Evolutionary conservation across 306 rosid species (phyloP).

Genomic region (Amphicarpaea edgeworthii): DNA sequence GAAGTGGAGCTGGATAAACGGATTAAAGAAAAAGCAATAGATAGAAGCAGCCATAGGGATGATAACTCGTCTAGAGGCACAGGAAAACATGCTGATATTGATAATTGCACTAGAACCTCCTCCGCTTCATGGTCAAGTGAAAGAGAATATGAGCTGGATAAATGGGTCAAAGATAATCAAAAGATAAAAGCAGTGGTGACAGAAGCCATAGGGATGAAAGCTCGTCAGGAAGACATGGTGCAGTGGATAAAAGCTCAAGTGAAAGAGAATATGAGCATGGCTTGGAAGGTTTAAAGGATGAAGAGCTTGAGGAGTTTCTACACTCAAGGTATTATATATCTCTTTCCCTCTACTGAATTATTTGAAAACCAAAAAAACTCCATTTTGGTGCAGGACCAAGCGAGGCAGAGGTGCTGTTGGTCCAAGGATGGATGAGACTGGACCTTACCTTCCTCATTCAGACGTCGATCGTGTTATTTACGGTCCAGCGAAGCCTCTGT

Average conservation of each 20-base stretch:
- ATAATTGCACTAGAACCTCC: slow-evolving; percentile 49
- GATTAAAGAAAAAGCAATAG: slow-evolving; percentile 52
- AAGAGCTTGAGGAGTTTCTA: slow-evolving; percentile 87
- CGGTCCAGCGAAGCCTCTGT: slow-evolving; percentile 60
- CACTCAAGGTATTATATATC: slow-evolving; percentile 63
- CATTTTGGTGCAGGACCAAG: slow-evolving; percentile 69
- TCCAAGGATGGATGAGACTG: slow-evolving; percentile 96
- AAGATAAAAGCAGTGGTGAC: slow-evolving; percentile 48
- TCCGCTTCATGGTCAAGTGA: slow-evolving; percentile 61
- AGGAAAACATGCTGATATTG: slow-evolving; percentile 37
- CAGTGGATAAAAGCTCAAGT: slow-evolving; percentile 51
- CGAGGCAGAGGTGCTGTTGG: slow-evolving; percentile 97
- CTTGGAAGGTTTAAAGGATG: slow-evolving; percentile 67
- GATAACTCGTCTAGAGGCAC: slow-evolving; percentile 39
- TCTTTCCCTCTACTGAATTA: neutral
- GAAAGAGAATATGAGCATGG: slow-evolving; percentile 50
- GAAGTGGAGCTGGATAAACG: slow-evolving; percentile 72
- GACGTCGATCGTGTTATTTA: slow-evolving; percentile 52
- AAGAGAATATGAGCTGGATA: slow-evolving; percentile 57
- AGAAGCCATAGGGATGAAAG: slow-evolving; percentile 37
- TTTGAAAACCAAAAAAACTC: slow-evolving; percentile 14
- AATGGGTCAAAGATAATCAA: slow-evolving; percentile 51
- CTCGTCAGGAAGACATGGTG: slow-evolving; percentile 37
- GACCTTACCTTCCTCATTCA: slow-evolving; percentile 74
- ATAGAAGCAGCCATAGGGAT: slow-evolving; percentile 49